Percentiles rank a stretch among this genome's conserved stretches.
These are phyloP conservation scores for Senna siamea DNA, from an alignment of 306 rosid species.

Conservation along the genomic window DNA sequence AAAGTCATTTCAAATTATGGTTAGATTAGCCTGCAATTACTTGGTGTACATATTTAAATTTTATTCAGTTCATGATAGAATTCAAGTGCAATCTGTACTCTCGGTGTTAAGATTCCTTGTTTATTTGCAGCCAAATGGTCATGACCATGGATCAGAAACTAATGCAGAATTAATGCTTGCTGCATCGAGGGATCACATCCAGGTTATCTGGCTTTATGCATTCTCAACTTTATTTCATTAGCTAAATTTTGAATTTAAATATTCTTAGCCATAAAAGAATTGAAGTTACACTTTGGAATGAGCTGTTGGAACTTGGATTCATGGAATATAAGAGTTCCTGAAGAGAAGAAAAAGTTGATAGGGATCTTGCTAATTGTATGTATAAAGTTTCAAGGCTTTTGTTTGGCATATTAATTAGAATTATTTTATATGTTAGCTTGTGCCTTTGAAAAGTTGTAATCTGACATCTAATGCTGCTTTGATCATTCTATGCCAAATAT, in stretches of 20 bases:
- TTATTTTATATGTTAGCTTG: constrained; percentile 11
- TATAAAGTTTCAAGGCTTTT: constrained; percentile 15
- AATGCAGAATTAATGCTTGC: constrained; percentile 67
- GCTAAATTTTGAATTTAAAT: constrained; percentile 14
- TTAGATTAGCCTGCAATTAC: constrained; percentile 4
- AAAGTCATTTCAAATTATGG: constrained; percentile 3
- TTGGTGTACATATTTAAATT: constrained; percentile 24
- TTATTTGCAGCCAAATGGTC: constrained; percentile 81
- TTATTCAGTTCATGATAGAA: neutral
- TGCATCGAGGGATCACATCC: constrained; percentile 83
- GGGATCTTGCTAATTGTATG: constrained; percentile 11
- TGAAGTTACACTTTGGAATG: neutral
- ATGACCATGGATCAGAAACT: constrained; percentile 75
- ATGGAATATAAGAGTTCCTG: constrained; percentile 12
- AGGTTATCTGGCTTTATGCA: constrained; percentile 55
- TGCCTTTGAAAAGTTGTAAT: neutral
- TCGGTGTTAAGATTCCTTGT: constrained; percentile 38
- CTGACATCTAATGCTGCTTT: neutral
- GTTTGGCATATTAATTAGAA: constrained; percentile 1
- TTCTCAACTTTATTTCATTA: neutral
- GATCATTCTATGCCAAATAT: neutral
- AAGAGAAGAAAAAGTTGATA: constrained; percentile 21
- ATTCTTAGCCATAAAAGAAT: neutral
- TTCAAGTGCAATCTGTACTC: constrained; percentile 19
- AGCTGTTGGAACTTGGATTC: neutral